Evolutionary conservation across 192 early-diverging fungal species (phyloP), one percentile per base, ranked within the genome.

Genomic region (Allomyces macrogynus): DNA sequence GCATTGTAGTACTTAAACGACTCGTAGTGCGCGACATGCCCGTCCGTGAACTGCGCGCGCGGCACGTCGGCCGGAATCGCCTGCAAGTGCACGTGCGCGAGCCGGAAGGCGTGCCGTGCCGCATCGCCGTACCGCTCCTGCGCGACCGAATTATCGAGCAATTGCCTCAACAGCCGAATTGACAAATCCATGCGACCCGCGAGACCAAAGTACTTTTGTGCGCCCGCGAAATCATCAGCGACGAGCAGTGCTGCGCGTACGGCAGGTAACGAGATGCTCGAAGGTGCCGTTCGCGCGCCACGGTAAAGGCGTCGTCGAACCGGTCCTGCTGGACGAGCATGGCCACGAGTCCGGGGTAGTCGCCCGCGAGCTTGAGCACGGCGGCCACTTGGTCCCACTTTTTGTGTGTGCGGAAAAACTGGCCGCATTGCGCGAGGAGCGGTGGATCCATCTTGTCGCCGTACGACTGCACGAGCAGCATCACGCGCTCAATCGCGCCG

Each of bases 291-390:
- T 83, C 81, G 11, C 49, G 49, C 26, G 67, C 73, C 14, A 83
- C 66, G 57, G 67, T 65, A 67, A 83, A 83, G 0, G 79, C 81
- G 22, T 82, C 78, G 9, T 81, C 80, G 76, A 77, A 83, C 40
- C 79, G 76, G 61, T 75, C 64, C 23, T 75, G 61, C 63, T 80
- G 78, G 27, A 81, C 70, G 61, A 78, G 74, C 32, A 81, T 65
- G 3, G 62, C 49, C 10, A 83, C 63, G 44, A 83, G 66, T 23
- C 76, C 71, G 22, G 60, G 66, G 5, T 80, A 72, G 57, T 81
- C 78, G 5, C 77, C 77, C 72, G 79, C 67, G 66, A 78, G 82
- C 42, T 72, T 63, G n/a, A 81, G 62, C 1, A 73, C 77, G 63
- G 82, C 81, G 10, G 74, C 72, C 3, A 75, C 74, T 63, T 77